Evolutionary conservation across 805 yeast genomes (phyloP).

Genomic region (Torulaspora gathmanii): DNA sequence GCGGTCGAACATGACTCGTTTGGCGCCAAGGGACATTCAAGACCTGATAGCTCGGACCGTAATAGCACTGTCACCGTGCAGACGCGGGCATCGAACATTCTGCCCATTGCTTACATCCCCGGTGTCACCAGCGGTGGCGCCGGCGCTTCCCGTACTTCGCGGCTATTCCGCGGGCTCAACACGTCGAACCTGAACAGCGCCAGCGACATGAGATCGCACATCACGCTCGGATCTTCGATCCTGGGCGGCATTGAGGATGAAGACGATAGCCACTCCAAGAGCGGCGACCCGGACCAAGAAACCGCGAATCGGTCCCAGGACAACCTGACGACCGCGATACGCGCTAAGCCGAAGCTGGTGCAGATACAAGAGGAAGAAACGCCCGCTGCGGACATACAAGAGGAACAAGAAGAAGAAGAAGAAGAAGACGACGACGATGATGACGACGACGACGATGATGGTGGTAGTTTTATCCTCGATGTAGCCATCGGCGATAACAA

Average conservation of each 20-base stretch:
- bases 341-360: conserved; percentile 68
- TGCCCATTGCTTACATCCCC: conserved; percentile 91
- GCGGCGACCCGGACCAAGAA: conserved; percentile 3
- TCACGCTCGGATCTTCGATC: conserved; percentile 42
- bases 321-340: conserved; percentile 61
- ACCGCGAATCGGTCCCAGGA: conserved; percentile 13
- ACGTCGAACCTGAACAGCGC: conserved; percentile 15
- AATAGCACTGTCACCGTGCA: conserved; percentile 57
- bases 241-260: conserved; percentile 39
- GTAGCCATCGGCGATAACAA: conserved; percentile 23
- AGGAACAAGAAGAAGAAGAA: conserved; percentile 37
- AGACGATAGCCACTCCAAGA: conserved; percentile 41
- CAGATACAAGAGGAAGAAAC: conserved; percentile 25
- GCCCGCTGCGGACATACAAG: neutral
- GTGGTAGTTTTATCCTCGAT: conserved; percentile 31
- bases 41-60: conserved; percentile 22
- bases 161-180: conserved; percentile 15
- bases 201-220: conserved; percentile 33
- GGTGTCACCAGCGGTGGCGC: conserved; percentile 57
- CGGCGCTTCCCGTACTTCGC: conserved; percentile 8
- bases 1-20: conserved; percentile 3
- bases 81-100: conserved; percentile 78
- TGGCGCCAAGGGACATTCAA: neutral
- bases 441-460: conserved; percentile 22
- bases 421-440: conserved; percentile 16